phyloP scores from a whole-genome alignment of 2,329 filamentous ascomycete genomes.

The Thelonectria blattea region DNA sequence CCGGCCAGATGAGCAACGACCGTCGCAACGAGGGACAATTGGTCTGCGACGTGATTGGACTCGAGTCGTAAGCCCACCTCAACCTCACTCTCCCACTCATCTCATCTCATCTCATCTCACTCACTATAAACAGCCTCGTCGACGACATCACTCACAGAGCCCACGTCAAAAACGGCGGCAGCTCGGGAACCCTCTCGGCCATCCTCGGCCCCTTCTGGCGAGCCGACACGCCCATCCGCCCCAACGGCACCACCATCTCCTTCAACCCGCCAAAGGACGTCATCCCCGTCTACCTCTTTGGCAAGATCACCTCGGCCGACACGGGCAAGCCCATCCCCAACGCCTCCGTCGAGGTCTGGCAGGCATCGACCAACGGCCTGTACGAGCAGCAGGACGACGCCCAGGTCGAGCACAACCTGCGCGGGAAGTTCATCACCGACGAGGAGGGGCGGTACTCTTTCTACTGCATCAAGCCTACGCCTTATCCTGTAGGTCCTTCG shows the following conservation, averaged over 20 bases:
- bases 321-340: conserved; percentile 69
- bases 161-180: conserved; percentile 49
- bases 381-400: conserved; percentile 77
- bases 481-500: conserved; percentile 52
- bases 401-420: conserved; percentile 75
- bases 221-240: conserved; percentile 69
- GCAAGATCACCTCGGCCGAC: conserved; percentile 58
- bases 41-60: conserved; percentile 74
- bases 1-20: conserved; percentile 71
- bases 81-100: too few relatives aligned
- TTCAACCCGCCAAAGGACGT: conserved; percentile 54
- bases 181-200: conserved; percentile 71
- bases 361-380: conserved; percentile 73
- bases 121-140: conserved; percentile 56
- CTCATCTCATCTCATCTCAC: conserved; percentile 7
- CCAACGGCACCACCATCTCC: conserved; percentile 74
- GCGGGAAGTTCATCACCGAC: conserved; percentile 74
- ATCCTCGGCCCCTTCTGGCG: conserved; percentile 89
- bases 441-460: conserved; percentile 67
- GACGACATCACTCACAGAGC: conserved; percentile 79
- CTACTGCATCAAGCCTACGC: conserved; percentile 66
- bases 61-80: conserved; percentile 63
- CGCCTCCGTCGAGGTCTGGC: conserved; percentile 79
- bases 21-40: conserved; percentile 77
- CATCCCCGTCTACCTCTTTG: conserved; percentile 69